Evolutionary conservation across 1,284 basidiomycete genomes (phyloP).

Genomic region (Cutaneotrichosporon sp.): DNA sequence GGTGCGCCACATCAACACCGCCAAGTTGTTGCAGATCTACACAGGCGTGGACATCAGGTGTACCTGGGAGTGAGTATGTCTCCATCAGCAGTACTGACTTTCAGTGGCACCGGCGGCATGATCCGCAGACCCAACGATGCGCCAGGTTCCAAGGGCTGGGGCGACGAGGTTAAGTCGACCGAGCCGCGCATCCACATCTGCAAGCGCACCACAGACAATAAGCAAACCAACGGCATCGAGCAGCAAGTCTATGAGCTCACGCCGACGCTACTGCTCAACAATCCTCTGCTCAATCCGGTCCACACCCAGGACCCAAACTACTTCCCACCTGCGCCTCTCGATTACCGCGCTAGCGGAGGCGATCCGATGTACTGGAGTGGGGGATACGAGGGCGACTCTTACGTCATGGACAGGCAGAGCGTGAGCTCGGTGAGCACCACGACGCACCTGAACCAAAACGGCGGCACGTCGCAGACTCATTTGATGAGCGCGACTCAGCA

Average conservation of each 20-base stretch:
- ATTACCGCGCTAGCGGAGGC: constrained; percentile 15
- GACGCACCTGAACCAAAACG: constrained; percentile 8
- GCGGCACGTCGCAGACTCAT: not conserved
- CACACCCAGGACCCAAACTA: constrained; percentile 51
- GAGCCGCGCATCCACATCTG: constrained; percentile 53
- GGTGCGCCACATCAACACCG: constrained; percentile 79
- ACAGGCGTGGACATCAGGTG: constrained; percentile 75
- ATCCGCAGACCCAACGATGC: constrained; percentile 32
- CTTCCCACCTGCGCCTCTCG: constrained; percentile 49
- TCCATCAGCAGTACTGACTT: not conserved
- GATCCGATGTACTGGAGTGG: constrained; percentile 1
- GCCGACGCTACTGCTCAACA: constrained; percentile 51
- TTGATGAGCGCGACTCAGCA: not conserved
- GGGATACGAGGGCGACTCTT: not conserved
- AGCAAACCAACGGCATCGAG: constrained; percentile 41
- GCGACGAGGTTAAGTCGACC: constrained; percentile 48
- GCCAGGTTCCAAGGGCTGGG: constrained; percentile 50
- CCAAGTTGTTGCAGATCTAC: constrained; percentile 85
- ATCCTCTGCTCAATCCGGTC: constrained; percentile 47
- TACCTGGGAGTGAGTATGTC: constrained; percentile 62
- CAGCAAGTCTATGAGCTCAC: constrained; percentile 53
- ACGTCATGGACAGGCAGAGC: constrained; percentile 13
- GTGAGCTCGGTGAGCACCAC: constrained; percentile 19
- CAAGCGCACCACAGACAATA: constrained; percentile 32
- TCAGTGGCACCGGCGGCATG: constrained; percentile 40